phyloP scores from a whole-genome alignment of 2,329 filamentous ascomycete species.

The Beauveria australis region DNA sequence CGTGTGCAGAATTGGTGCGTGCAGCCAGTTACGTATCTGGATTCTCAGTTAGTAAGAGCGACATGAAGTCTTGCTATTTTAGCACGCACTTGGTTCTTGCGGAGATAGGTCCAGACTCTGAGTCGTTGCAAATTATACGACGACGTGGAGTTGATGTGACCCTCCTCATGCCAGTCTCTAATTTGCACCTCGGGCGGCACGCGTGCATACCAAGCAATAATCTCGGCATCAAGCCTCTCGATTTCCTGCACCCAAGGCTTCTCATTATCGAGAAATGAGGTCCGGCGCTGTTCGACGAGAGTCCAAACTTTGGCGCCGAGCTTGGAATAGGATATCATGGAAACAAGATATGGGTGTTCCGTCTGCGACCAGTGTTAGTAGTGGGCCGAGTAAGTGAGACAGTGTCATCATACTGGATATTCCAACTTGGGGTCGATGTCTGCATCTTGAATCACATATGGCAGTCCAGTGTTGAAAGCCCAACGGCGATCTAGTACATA shows the following conservation, averaged over 20 bases:
- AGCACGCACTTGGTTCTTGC: conserved; percentile 63
- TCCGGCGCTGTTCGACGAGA: conserved; percentile 52
- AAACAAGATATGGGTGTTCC: conserved; percentile 61
- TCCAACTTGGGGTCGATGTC: conserved; percentile 76
- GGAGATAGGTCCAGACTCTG: conserved; percentile 75
- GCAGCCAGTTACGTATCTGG: conserved; percentile 74
- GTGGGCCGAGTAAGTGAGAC: neutral
- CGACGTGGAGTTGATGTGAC: conserved; percentile 44
- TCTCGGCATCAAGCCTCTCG: conserved; percentile 71
- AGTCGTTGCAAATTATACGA: conserved; percentile 64
- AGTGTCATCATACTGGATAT: conserved; percentile 52
- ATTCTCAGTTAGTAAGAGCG: conserved; percentile 9
- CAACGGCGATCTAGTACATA: conserved; percentile 80
- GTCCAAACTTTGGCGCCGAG: conserved; percentile 84
- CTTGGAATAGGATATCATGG: conserved; percentile 78
- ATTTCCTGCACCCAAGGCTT: conserved; percentile 48
- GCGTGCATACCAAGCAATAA: conserved; percentile 77
- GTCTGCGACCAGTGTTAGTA: conserved; percentile 29
- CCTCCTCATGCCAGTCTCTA: conserved; percentile 50
- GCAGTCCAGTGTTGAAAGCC: conserved; percentile 84
- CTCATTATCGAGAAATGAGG: neutral
- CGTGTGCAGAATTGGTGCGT: conserved; percentile 79
- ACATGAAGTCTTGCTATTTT: neutral
- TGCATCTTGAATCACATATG: conserved; percentile 75
- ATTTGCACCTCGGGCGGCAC: conserved; percentile 54